A percentile compares a stretch with the other conserved stretches of the same genome.
Evolutionary conservation across 1,139 yeast species (phyloP).

Genomic region (Hansenula sp.): DNA sequence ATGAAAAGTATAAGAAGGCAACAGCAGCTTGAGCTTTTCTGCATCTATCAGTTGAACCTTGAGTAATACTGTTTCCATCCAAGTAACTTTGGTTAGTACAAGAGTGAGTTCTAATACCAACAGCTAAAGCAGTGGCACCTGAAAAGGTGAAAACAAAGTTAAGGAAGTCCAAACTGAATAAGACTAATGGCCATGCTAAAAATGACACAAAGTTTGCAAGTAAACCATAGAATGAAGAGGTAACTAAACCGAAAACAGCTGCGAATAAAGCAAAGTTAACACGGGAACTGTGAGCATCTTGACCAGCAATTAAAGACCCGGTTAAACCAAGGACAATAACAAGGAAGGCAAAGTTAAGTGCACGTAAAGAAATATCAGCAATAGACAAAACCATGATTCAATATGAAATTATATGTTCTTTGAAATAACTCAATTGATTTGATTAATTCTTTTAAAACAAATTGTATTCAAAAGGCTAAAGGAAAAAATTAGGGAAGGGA

Average conservation of each 20-base stretch:
- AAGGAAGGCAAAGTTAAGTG: constrained; percentile 67
- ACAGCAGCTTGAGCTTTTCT: constrained; percentile 91
- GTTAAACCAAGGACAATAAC: constrained; percentile 79
- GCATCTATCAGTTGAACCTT: constrained; percentile 80
- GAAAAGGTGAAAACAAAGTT: constrained; percentile 90
- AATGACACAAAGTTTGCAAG: constrained; percentile 73
- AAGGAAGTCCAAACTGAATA: constrained; percentile 74
- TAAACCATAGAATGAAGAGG: constrained; percentile 76
- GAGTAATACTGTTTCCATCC: constrained; percentile 60
- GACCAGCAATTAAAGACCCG: constrained; percentile 76
- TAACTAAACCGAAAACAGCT: constrained; percentile 77
- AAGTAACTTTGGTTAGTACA: constrained; percentile 69
- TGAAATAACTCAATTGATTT: no score
- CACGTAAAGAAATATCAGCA: constrained; percentile 74
- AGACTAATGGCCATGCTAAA: constrained; percentile 82
- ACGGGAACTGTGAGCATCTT: constrained; percentile 62
- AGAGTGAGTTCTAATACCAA: constrained; percentile 80
- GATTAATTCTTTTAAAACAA: background rate
- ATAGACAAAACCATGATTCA: constrained; percentile 24
- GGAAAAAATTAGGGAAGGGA: background rate
- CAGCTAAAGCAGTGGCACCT: constrained; percentile 92
- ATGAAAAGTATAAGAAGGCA: constrained; percentile 87
- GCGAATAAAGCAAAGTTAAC: constrained; percentile 87
- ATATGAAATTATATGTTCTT: background rate
- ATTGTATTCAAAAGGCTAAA: background rate